Evolutionary conservation across 495 filamentous ascomycete species (phyloP), one percentile per base, ranked within the genome.

Genomic region (Daldinia decipiens): DNA sequence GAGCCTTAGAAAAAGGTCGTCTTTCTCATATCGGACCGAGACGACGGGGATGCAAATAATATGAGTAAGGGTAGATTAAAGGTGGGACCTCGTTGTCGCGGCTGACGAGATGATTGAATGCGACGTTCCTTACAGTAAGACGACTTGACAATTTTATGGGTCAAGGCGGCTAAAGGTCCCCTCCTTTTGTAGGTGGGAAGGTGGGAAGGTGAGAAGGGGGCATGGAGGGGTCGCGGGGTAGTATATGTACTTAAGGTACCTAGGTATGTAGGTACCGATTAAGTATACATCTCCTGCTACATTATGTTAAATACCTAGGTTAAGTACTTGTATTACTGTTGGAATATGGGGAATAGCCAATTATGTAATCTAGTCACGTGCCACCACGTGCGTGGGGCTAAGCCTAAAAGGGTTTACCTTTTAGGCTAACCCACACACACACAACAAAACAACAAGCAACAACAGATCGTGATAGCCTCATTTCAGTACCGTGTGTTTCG

Each of bases 101-200:
- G 55, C 54, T 34, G 34, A 51, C 54, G 43, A 24, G 24, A 58
- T 53, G 21, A 43, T 59, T n/a, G 24, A 54, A 65, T 71, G 27
- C 62, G 58, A 66, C 68, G 67, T 65, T 65, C 67, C 66, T 70
- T 70, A 70, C 67, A 65, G 67, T 70, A 70, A 70, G 67, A 69
- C 45, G 60, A 63, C 43, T 58, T 36, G 19, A 70, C 31, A 63
- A 29, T 59, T 65, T 60, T 70, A 63, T 65, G 67, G 67, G 61
- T 54, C 67, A 13, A 32, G 57, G 12, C 34, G 13, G 34, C 34
- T 36, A 36, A 36, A 1, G 11, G 19, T 34, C 29, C 29, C 29
- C 29, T 9, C 29, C 29, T 32, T 32, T 32, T 32, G 7, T 9
- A 32, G 7, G 29, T 26, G 31, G 19, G 43, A 51, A 68, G 45